Evolutionary conservation across 176 grass and related monocot species (phyloP).

Genomic region (Triticum dicoccoides): DNA sequence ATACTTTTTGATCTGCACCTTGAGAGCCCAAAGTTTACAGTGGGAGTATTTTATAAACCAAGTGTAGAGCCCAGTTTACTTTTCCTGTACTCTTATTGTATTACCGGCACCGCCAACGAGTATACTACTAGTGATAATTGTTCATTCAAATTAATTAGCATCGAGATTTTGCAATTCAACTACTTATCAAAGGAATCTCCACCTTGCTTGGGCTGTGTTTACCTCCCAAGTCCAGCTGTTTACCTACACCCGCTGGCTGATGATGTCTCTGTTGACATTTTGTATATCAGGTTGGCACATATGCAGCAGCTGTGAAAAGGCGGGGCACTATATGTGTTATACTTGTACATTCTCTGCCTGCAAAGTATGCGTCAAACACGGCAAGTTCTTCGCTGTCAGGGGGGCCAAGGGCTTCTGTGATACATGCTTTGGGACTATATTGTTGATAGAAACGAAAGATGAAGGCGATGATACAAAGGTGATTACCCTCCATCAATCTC

Average conservation of each 20-base stretch:
- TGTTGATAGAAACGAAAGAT: constrained; percentile 79
- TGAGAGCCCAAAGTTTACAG: too few relatives aligned
- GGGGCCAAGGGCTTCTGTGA: constrained; percentile 92
- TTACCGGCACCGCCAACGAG: background rate
- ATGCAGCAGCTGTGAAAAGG: constrained; percentile 92
- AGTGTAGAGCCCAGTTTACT: background rate
- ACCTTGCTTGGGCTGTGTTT: background rate
- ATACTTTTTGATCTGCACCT: background rate
- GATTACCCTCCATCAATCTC: background rate
- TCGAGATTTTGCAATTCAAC: background rate
- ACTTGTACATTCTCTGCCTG: constrained; percentile 93
- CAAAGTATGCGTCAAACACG: constrained; percentile 72
- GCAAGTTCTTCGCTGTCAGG: constrained; percentile 87
- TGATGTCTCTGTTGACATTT: background rate
- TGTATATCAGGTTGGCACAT: constrained; percentile 88
- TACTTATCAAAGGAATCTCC: background rate
- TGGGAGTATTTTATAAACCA: background rate
- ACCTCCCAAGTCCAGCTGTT: background rate
- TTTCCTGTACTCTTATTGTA: too few relatives aligned
- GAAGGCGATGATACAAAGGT: constrained; percentile 42
- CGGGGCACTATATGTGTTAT: constrained; percentile 89
- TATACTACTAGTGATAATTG: background rate
- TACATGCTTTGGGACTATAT: constrained; percentile 76
- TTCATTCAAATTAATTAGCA: background rate
- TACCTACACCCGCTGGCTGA: background rate